These are phyloP conservation scores for Ceratocystis cubensis DNA, from an alignment of 2,329 filamentous ascomycete genomes.

Conservation along the genomic window DNA sequence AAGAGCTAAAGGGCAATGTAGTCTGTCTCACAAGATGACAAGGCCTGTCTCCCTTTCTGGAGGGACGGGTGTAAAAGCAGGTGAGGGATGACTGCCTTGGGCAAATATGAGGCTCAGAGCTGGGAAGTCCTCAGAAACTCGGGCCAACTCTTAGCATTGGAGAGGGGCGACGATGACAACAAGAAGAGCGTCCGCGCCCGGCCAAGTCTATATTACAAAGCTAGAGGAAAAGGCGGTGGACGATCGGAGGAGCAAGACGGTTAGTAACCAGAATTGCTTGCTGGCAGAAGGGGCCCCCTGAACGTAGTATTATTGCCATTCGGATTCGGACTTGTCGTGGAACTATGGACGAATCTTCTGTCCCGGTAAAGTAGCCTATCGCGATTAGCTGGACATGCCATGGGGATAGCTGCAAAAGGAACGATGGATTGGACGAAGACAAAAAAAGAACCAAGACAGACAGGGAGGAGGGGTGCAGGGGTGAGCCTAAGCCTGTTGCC, in stretches of 20 bases:
- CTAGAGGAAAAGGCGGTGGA: no score
- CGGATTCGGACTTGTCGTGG: neutral
- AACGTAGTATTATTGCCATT: neutral
- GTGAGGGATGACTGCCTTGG: neutral
- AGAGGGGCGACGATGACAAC: neutral
- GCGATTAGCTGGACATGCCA: neutral
- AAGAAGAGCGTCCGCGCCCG: neutral
- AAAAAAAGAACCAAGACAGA: neutral
- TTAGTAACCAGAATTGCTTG: no score
- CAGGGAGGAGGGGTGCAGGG: neutral
- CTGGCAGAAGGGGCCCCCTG: no score
- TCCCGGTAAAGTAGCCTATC: neutral
- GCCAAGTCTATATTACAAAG: neutral
- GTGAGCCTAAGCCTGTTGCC: neutral
- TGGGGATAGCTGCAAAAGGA: neutral
- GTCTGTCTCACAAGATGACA: neutral
- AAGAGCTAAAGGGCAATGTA: neutral
- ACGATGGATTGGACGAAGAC: neutral
- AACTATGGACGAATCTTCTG: neutral
- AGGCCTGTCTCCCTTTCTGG: neutral
- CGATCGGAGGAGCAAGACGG: no score
- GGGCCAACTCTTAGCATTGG: neutral
- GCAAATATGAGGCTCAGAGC: neutral
- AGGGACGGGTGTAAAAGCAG: neutral
- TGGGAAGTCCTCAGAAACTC: neutral